These are phyloP conservation scores for Apiotrichum siamense DNA, from an alignment of 1,284 basidiomycete species.

Conservation along the genomic window DNA sequence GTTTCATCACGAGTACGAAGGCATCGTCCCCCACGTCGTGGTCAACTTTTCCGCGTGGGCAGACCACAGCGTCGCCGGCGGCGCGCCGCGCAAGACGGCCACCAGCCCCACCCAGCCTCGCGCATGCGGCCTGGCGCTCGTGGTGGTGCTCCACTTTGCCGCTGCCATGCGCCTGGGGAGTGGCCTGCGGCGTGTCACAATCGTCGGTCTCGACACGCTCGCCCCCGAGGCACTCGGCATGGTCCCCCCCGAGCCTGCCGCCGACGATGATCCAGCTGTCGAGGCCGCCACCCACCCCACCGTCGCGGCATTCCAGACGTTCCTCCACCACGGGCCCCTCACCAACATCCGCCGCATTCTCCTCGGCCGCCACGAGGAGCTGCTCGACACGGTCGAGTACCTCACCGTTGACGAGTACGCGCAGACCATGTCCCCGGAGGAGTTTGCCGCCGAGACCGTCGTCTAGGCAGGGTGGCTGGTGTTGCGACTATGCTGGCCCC, in stretches of 20 bases:
- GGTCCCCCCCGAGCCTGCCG: not conserved
- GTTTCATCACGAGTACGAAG: not conserved
- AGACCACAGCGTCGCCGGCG: no score
- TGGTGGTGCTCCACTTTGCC: not conserved
- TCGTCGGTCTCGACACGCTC: slow-evolving; percentile 2
- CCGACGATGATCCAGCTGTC: no score
- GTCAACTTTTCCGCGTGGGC: not conserved
- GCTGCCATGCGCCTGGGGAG: not conserved
- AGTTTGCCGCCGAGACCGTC: not conserved
- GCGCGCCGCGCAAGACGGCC: not conserved
- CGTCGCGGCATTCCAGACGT: not conserved
- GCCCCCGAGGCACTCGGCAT: not conserved
- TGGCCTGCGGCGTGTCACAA: not conserved
- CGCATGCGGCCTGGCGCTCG: not conserved
- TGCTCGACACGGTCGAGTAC: not conserved
- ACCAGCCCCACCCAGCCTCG: not conserved
- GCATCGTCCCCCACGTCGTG: not conserved
- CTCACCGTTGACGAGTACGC: not conserved
- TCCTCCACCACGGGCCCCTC: not conserved
- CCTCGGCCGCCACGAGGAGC: no score
- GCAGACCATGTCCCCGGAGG: not conserved
- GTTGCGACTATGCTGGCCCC: no score
- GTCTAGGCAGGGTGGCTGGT: no score
- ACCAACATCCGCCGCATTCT: not conserved
- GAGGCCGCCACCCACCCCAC: not conserved